These are phyloP conservation scores for Oryza longistaminata DNA, from an alignment of 176 grass and related monocot species.

Conservation along the genomic window DNA sequence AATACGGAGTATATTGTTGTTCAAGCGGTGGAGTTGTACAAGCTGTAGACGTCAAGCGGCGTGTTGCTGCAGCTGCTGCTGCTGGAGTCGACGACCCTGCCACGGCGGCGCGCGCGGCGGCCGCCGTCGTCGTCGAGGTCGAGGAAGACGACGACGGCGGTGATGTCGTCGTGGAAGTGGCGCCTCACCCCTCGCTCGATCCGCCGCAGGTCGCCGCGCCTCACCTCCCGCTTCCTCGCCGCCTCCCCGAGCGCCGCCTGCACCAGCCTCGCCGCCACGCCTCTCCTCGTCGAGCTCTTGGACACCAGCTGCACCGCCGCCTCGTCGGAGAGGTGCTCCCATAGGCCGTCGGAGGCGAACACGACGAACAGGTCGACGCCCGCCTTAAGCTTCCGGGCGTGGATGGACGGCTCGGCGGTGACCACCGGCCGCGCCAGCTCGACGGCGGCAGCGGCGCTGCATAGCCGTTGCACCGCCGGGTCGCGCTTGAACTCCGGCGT, in stretches of 20 bases:
- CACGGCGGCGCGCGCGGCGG: background rate
- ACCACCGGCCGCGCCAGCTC: slow-evolving; percentile 22
- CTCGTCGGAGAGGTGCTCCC: slow-evolving; percentile 31
- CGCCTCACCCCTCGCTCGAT: slow-evolving; percentile 30
- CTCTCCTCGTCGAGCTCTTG: slow-evolving; percentile 27
- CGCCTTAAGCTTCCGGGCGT: slow-evolving; percentile 15
- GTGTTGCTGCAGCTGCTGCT: slow-evolving; percentile 21
- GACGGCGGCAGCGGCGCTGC: background rate
- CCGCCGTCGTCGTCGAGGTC: background rate
- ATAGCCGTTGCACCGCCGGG: slow-evolving; percentile 2
- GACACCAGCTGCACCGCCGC: slow-evolving; percentile 24
- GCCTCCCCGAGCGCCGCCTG: slow-evolving; percentile 15
- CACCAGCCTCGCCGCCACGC: slow-evolving; percentile 29
- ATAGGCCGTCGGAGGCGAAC: slow-evolving; percentile 40
- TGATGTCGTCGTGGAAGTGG: slow-evolving; percentile 40
- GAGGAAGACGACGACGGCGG: slow-evolving; percentile 35
- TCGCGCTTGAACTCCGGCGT: slow-evolving; percentile 23
- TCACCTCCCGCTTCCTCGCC: slow-evolving; percentile 30
- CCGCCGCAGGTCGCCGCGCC: slow-evolving; percentile 8
- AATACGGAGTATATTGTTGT: background rate
- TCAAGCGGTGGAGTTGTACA: background rate
- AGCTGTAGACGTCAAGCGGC: slow-evolving; percentile 19
- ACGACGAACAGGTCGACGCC: slow-evolving; percentile 22
- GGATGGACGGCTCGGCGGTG: slow-evolving; percentile 29
- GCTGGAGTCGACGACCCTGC: background rate